A percentile compares a stretch with the other conserved stretches of the same genome.
phyloP scores from a whole-genome alignment of 306 rosid species.

The Citrullus mucosospermus region DNA sequence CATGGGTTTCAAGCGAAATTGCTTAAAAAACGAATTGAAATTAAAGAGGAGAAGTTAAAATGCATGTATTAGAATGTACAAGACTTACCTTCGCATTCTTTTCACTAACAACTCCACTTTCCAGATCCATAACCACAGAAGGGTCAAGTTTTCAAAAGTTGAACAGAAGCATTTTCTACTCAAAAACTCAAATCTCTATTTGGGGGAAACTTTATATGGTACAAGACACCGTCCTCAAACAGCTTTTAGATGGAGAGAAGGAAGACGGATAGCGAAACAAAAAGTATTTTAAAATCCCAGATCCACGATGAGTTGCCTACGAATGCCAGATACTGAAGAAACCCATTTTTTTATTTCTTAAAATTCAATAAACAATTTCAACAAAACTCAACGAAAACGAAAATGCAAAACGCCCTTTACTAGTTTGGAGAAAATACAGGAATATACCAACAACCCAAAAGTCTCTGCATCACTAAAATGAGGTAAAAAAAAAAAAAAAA shows the following conservation, averaged over 20 bases:
- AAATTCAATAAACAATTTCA: not conserved
- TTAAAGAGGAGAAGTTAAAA: constrained; percentile 7
- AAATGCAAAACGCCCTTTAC: constrained; percentile 19
- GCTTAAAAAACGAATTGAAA: not conserved
- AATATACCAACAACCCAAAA: constrained; percentile 8
- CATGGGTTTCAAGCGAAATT: constrained; percentile 8
- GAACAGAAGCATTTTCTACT: constrained; percentile 25
- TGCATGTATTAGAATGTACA: constrained; percentile 4
- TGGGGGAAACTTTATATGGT: constrained; percentile 10
- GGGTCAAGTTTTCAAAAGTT: constrained; percentile 16
- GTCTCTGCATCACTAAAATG: not conserved
- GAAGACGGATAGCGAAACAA: not conserved
- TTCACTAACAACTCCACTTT: constrained; percentile 27
- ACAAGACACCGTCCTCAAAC: constrained; percentile 7
- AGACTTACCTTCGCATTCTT: constrained; percentile 47
- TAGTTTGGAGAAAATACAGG: constrained; percentile 7
- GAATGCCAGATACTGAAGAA: constrained; percentile 19
- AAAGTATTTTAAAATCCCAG: not conserved
- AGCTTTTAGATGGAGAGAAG: not conserved
- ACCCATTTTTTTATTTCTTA: constrained; percentile 2
- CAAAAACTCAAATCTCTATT: constrained; percentile 5
- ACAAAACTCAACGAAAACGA: constrained; percentile 17
- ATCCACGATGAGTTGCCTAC: constrained; percentile 18
- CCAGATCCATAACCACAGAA: constrained; percentile 60
- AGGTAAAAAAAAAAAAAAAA: too few species aligned